Evolutionary conservation across 2,329 filamentous ascomycete species (phyloP).

Genomic region (Paraphoma chrysanthemicola): DNA sequence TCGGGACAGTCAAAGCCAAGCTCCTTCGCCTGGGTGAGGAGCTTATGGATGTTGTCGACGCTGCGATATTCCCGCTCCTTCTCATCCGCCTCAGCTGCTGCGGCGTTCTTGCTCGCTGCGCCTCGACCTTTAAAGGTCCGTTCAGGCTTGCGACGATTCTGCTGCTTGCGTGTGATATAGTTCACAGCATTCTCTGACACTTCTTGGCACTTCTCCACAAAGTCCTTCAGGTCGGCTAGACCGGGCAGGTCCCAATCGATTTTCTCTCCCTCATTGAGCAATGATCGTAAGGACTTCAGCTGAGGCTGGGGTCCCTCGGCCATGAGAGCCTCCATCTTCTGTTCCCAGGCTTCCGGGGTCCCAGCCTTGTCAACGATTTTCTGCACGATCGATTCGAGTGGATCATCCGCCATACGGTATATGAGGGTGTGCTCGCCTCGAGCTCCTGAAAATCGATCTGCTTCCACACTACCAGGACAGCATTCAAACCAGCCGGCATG

Average conservation of each 20-base stretch:
- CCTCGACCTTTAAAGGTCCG: constrained; percentile 79
- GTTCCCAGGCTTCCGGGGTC: constrained; percentile 86
- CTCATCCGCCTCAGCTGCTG: constrained; percentile 81
- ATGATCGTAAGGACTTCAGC: constrained; percentile 81
- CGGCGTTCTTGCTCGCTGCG: constrained; percentile 63
- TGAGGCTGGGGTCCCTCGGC: constrained; percentile 85
- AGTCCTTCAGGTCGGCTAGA: constrained; percentile 80
- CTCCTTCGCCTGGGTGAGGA: constrained; percentile 82
- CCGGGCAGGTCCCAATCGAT: constrained; percentile 90
- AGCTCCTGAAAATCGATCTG: constrained; percentile 67
- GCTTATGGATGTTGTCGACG: constrained; percentile 83
- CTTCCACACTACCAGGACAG: constrained; percentile 69
- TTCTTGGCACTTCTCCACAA: constrained; percentile 95
- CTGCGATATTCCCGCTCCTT: constrained; percentile 83
- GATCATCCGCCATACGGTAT: constrained; percentile 78
- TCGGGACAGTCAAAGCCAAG: constrained; percentile 94
- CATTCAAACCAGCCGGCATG: constrained; percentile 84
- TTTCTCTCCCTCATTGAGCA: constrained; percentile 92
- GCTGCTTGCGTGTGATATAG: constrained; percentile 96
- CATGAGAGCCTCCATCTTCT: constrained; percentile 84
- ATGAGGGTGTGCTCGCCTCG: constrained; percentile 71
- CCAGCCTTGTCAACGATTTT: constrained; percentile 87
- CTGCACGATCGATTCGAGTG: constrained; percentile 69
- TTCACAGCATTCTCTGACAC: constrained; percentile 97
- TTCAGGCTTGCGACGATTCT: constrained; percentile 94